Evolutionary conservation across 1,139 yeast species (phyloP).

Genomic region (Pichia sp.): DNA sequence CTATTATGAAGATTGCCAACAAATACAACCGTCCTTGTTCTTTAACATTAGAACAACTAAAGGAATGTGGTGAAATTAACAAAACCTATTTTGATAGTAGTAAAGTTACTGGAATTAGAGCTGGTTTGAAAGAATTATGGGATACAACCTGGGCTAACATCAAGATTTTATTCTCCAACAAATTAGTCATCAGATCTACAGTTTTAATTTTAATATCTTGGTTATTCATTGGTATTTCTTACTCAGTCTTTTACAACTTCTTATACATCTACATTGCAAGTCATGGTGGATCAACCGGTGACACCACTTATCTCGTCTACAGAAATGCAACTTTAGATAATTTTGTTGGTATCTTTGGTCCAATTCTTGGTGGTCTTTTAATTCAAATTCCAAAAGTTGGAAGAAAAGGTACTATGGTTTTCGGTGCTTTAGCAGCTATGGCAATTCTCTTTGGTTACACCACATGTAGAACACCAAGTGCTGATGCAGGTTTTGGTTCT

Average conservation of each 20-base stretch:
- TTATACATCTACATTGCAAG: conserved; percentile 46
- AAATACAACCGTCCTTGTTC: conserved; percentile 43
- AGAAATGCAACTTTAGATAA: conserved; percentile 53
- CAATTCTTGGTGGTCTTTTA: conserved; percentile 49
- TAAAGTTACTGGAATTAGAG: conserved; percentile 16
- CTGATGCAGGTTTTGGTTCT: conserved; percentile 52
- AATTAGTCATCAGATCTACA: conserved; percentile 41
- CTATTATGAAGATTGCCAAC: conserved; percentile 39
- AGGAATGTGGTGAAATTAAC: conserved; percentile 42
- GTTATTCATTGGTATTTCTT: conserved; percentile 51
- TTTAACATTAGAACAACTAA: conserved; percentile 45
- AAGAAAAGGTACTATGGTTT: conserved; percentile 52
- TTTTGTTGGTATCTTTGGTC: conserved; percentile 54
- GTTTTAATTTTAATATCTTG: conserved; percentile 44
- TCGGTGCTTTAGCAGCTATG: conserved; percentile 54
- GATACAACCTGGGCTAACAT: conserved; percentile 33
- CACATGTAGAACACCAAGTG: conserved; percentile 47
- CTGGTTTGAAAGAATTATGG: conserved; percentile 24
- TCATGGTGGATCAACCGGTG: conserved; percentile 45
- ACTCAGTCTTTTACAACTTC: conserved; percentile 51
- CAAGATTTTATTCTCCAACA: conserved; percentile 39
- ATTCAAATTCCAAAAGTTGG: conserved; percentile 48
- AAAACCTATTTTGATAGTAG: conserved; percentile 16
- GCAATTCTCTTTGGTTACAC: conserved; percentile 58
- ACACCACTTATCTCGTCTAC: conserved; percentile 42